Evolutionary conservation across 306 rosid genomes (phyloP).

Genomic region (Ormosia semicastrata): DNA sequence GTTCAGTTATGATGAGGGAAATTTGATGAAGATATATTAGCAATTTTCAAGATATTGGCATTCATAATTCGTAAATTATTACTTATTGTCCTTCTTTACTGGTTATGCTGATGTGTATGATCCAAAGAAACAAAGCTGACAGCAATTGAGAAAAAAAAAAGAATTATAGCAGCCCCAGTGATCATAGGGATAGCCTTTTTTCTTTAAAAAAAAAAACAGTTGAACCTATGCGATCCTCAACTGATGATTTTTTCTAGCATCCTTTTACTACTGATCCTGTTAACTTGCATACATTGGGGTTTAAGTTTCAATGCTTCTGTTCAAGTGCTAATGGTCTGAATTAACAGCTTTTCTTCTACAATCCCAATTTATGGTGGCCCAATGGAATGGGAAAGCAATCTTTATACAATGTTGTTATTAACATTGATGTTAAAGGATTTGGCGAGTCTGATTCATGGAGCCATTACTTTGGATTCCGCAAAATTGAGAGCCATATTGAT

Average conservation of each 20-base stretch:
- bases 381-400: slow-evolving; percentile 97
- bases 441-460: slow-evolving; percentile 93
- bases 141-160: background rate
- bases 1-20: background rate
- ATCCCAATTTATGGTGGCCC: slow-evolving; percentile 98
- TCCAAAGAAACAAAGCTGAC: background rate
- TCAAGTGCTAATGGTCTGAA: slow-evolving; percentile 31
- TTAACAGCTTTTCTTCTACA: slow-evolving; percentile 84
- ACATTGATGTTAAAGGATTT: slow-evolving; percentile 68
- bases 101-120: slow-evolving; percentile 6
- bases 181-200: background rate
- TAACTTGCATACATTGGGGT: slow-evolving; percentile 15
- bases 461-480: slow-evolving; percentile 86
- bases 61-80: slow-evolving; percentile 5
- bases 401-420: slow-evolving; percentile 66
- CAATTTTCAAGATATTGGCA: background rate
- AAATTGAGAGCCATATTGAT: slow-evolving; percentile 85
- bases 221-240: background rate
- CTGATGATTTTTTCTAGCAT: slow-evolving; percentile 25
- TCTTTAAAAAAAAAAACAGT: background rate
- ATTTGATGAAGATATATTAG: slow-evolving; percentile 1
- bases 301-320: slow-evolving; percentile 13
- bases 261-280: slow-evolving; percentile 14
- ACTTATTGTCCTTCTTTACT: background rate
- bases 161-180: background rate